A percentile compares a stretch with the other conserved stretches of the same genome.
Evolutionary conservation across 2,329 filamentous ascomycete genomes (phyloP).

Genomic region (Scytalidium lignicola): DNA sequence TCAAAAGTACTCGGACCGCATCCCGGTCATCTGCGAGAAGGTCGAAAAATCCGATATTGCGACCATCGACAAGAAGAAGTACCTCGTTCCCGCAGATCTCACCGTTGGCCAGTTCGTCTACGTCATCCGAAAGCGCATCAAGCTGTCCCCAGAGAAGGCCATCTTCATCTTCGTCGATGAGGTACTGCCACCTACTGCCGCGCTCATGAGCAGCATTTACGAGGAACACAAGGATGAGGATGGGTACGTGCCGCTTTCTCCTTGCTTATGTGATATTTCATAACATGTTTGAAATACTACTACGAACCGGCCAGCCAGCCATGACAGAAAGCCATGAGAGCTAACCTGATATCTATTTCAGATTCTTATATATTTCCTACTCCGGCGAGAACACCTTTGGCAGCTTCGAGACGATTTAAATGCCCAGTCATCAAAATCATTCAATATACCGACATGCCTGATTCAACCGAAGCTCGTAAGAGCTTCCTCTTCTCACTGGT

Average conservation of each 20-base stretch:
- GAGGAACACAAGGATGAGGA: slow-evolving; percentile 93
- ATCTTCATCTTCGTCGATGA: slow-evolving; percentile 99
- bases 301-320: slow-evolving; percentile 6
- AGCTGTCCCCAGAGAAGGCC: slow-evolving; percentile 98
- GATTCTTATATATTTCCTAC: slow-evolving; percentile 92
- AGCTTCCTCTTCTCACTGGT: background rate
- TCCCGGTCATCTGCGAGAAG: slow-evolving; percentile 99
- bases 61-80: slow-evolving; percentile 99
- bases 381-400: slow-evolving; percentile 99
- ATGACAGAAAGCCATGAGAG: slow-evolving; percentile 32
- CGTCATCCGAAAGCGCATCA: slow-evolving; percentile 99
- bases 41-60: slow-evolving; percentile 99
- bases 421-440: background rate
- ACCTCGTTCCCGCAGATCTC: slow-evolving; percentile 92
- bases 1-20: slow-evolving; percentile 97
- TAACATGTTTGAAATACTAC: background rate
- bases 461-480: background rate
- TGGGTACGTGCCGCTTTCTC: slow-evolving; percentile 41
- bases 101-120: slow-evolving; percentile 99
- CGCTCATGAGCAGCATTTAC: slow-evolving; percentile 99
- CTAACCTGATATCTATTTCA: slow-evolving; percentile 52
- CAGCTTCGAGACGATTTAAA: slow-evolving; percentile 44
- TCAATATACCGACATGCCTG: background rate
- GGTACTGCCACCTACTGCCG: slow-evolving; percentile 91
- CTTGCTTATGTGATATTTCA: background rate